These are phyloP conservation scores for Alternaria gansuensis DNA, from an alignment of 2,329 filamentous ascomycete species.

Conservation along the genomic window DNA sequence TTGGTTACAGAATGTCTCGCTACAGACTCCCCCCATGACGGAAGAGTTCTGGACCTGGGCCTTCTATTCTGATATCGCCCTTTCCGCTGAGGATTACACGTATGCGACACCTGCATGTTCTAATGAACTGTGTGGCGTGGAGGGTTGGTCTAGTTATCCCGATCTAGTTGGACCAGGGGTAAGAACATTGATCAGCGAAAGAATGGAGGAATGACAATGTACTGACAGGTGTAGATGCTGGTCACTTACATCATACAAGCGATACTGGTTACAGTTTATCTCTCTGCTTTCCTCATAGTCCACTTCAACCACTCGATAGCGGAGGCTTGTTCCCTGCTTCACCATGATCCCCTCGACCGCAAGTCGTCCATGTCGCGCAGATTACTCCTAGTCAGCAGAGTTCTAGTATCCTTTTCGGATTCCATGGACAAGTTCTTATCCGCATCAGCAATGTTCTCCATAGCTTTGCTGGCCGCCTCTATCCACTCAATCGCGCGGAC, in stretches of 20 bases:
- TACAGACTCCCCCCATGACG: too few relatives aligned
- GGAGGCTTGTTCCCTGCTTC: too few relatives aligned
- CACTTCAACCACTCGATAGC: background rate
- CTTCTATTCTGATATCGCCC: too few relatives aligned
- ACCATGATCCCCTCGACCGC: too few relatives aligned
- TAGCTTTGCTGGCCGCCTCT: background rate
- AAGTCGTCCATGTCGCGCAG: background rate
- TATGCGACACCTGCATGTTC: background rate
- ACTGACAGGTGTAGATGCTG: background rate
- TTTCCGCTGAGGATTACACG: too few relatives aligned
- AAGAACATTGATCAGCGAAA: background rate
- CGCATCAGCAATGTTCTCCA: background rate
- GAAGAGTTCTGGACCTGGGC: too few relatives aligned
- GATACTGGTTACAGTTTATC: background rate
- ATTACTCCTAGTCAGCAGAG: background rate
- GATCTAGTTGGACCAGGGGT: background rate
- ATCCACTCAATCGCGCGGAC: background rate
- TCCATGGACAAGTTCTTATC: background rate
- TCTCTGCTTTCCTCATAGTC: background rate
- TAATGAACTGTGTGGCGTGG: background rate
- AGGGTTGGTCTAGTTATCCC: background rate
- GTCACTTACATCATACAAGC: constrained; percentile 5
- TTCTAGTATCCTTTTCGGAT: background rate
- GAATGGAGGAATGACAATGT: background rate
- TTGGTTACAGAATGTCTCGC: too few relatives aligned